phyloP scores from a whole-genome alignment of 1,139 yeast species.

The Groenewaldozyma sp. region DNA sequence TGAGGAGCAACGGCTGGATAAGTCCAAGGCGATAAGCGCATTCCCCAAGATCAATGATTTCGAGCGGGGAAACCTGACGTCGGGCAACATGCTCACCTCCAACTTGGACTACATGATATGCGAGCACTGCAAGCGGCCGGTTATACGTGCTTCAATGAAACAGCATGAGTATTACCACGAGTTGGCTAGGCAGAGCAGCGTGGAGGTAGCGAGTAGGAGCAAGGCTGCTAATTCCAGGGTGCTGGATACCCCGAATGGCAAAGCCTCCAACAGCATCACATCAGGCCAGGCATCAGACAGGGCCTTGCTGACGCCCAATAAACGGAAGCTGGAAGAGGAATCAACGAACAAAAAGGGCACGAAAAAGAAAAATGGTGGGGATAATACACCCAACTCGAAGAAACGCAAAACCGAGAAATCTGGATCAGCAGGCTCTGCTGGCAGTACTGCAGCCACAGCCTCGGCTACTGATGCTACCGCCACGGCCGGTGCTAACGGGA shows the following conservation, averaged over 20 bases:
- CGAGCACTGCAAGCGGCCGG: conserved; percentile 26
- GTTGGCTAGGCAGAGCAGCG: background rate
- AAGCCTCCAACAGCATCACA: background rate
- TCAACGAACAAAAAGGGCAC: background rate
- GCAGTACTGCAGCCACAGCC: conserved; percentile 4
- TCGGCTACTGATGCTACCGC: conserved; percentile 5
- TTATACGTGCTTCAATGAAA: conserved; percentile 19
- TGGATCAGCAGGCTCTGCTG: conserved; percentile 5
- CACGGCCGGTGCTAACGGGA: conserved; percentile 8
- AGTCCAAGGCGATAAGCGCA: conserved; percentile 1
- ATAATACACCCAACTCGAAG: conserved; percentile 4
- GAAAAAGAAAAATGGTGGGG: background rate
- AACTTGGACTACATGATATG: conserved; percentile 25
- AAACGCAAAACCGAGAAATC: conserved; percentile 4
- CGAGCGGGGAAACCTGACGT: conserved; percentile 22
- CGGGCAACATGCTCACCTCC: conserved; percentile 23
- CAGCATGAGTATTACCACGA: conserved; percentile 17
- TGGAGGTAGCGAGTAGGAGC: too few species aligned
- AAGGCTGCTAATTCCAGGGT: conserved; percentile 5
- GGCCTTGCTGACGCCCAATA: background rate
- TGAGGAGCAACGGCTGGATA: background rate
- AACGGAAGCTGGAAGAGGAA: background rate
- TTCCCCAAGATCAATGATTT: conserved; percentile 18
- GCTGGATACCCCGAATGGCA: background rate
- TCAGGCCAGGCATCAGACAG: background rate